phyloP scores from a whole-genome alignment of 2,329 filamentous ascomycete genomes.

The Alternaria incomplexa region DNA sequence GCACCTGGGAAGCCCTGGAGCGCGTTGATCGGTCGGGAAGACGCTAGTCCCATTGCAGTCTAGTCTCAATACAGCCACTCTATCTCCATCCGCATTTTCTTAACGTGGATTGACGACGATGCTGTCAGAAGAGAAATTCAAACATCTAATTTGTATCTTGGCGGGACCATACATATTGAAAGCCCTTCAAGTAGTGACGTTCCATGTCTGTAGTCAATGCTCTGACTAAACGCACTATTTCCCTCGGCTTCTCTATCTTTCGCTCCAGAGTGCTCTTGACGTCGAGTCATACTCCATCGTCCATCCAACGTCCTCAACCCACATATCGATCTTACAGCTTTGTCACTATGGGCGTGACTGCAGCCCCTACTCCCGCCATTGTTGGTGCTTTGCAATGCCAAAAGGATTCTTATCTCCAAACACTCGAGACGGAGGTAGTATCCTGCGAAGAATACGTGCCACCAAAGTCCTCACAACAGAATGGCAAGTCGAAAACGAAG shows the following conservation, averaged over 20 bases:
- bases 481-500: constrained; percentile 34
- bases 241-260: constrained; percentile 17
- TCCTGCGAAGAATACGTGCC: constrained; percentile 38
- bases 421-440: constrained; percentile 39
- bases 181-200: background rate
- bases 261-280: constrained; percentile 4
- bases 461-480: constrained; percentile 21
- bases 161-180: background rate
- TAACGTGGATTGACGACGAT: background rate
- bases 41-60: background rate
- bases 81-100: background rate
- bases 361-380: constrained; percentile 24
- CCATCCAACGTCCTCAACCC: background rate
- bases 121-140: background rate
- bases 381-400: constrained; percentile 43
- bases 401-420: constrained; percentile 40
- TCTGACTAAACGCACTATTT: constrained; percentile 21
- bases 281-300: constrained; percentile 4
- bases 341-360: constrained; percentile 23
- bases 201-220: constrained; percentile 10
- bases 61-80: background rate
- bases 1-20: background rate
- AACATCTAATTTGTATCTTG: background rate
- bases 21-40: background rate
- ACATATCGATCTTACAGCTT: background rate